phyloP scores from a whole-genome alignment of 2,329 filamentous ascomycete genomes.

The Thelonectria blattea region DNA sequence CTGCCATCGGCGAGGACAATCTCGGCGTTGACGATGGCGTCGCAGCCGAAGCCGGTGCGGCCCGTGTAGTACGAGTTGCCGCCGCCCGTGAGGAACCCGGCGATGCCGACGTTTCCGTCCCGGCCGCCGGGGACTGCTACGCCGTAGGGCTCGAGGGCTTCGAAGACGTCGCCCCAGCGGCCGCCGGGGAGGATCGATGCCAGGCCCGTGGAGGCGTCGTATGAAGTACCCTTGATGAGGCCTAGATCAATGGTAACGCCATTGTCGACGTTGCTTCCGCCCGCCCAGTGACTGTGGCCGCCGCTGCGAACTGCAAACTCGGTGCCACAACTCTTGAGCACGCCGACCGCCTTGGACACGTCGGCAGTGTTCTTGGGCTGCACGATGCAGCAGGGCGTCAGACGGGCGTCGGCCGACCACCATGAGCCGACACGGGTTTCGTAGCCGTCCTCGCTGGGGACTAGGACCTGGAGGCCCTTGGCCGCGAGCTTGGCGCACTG shows the following conservation, averaged over 20 bases:
- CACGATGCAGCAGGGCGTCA: background rate
- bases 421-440: background rate
- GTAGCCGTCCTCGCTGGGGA: background rate
- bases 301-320: conserved; percentile 40
- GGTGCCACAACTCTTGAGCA: background rate
- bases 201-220: conserved; percentile 20
- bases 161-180: conserved; percentile 47
- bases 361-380: background rate
- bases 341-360: background rate
- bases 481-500: background rate
- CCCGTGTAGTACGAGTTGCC: conserved; percentile 39
- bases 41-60: conserved; percentile 38
- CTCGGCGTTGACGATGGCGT: background rate
- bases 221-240: conserved; percentile 38
- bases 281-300: conserved; percentile 41
- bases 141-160: conserved; percentile 38
- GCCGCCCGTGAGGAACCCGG: conserved; percentile 38
- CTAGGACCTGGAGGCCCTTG: background rate
- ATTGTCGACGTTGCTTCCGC: conserved; percentile 35
- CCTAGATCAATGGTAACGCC: conserved; percentile 40
- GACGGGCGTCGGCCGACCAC: background rate
- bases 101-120: conserved; percentile 41
- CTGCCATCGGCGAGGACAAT: background rate
- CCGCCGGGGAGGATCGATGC: conserved; percentile 46
- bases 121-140: conserved; percentile 53